phyloP scores from a whole-genome alignment of 2,329 filamentous ascomycete species.

The Fusarium chuoi region DNA sequence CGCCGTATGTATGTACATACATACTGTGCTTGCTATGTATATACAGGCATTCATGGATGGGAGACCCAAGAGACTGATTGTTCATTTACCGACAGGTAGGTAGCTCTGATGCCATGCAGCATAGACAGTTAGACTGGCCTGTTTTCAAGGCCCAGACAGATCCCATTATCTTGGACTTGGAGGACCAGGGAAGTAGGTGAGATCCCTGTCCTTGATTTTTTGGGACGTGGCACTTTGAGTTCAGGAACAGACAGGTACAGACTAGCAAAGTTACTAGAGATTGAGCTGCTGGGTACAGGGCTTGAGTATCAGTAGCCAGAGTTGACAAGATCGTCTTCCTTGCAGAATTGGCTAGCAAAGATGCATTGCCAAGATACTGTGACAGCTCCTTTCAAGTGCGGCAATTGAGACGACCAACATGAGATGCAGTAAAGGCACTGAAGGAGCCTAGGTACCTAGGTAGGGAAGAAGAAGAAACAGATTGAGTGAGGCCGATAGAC shows the following conservation, averaged over 20 bases:
- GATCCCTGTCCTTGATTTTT: conserved; percentile 19
- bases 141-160: conserved; percentile 22
- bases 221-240: conserved; percentile 9
- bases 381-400: background rate
- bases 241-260: conserved; percentile 7
- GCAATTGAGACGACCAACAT: conserved; percentile 7
- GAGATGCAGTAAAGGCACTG: background rate
- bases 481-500: conserved; percentile 12
- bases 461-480: background rate
- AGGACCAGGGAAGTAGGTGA: conserved; percentile 8
- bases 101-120: conserved; percentile 36
- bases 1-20: background rate
- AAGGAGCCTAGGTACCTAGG: background rate
- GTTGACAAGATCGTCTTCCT: conserved; percentile 4
- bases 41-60: background rate
- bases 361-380: conserved; percentile 1
- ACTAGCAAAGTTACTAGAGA: background rate
- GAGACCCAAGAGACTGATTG: conserved; percentile 9
- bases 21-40: background rate
- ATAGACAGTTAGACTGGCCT: conserved; percentile 12
- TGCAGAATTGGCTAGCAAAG: conserved; percentile 6
- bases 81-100: conserved; percentile 39
- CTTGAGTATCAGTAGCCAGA: background rate
- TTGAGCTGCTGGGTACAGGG: background rate
- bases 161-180: conserved; percentile 11